Percentiles rank a stretch among this genome's conserved stretches.
phyloP scores from a whole-genome alignment of 345 rosid species.

The Citropsis articulata region DNA sequence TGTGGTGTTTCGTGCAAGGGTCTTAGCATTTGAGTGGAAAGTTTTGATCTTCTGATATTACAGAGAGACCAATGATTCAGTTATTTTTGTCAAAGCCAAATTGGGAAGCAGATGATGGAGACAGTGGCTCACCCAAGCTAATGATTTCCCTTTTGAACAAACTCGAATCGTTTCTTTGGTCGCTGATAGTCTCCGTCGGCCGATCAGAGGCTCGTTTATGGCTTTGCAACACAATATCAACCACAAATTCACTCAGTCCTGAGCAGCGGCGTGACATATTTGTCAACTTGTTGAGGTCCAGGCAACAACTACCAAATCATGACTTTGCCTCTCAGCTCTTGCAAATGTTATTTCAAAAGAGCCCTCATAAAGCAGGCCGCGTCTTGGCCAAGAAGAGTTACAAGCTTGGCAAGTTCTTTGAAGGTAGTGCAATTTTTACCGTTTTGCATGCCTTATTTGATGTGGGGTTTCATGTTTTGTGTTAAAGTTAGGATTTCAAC shows the following conservation, averaged over 20 bases:
- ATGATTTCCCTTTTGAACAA: slow-evolving; percentile 45
- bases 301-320: slow-evolving; percentile 22
- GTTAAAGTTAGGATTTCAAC: neutral
- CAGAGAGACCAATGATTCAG: slow-evolving; percentile 29
- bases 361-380: slow-evolving; percentile 47
- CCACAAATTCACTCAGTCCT: slow-evolving; percentile 36
- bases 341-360: slow-evolving; percentile 56
- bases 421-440: slow-evolving; percentile 36
- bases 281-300: slow-evolving; percentile 48
- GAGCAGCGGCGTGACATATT: slow-evolving; percentile 52
- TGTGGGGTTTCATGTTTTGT: neutral
- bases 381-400: slow-evolving; percentile 59
- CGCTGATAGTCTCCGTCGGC: slow-evolving; percentile 50
- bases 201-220: slow-evolving; percentile 86
- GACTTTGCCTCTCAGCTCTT: slow-evolving; percentile 60
- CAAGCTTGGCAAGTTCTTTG: slow-evolving; percentile 68
- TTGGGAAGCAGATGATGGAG: slow-evolving; percentile 26
- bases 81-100: slow-evolving; percentile 52
- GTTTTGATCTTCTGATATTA: neutral
- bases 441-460: neutral
- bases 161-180: slow-evolving; percentile 55
- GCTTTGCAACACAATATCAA: slow-evolving; percentile 62
- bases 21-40: neutral
- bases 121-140: slow-evolving; percentile 24
- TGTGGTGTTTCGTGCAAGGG: neutral